Evolutionary conservation across 176 grass and related monocot genomes (phyloP), one percentile per base, ranked within the genome.

Genomic region (Triticum monococcum): DNA sequence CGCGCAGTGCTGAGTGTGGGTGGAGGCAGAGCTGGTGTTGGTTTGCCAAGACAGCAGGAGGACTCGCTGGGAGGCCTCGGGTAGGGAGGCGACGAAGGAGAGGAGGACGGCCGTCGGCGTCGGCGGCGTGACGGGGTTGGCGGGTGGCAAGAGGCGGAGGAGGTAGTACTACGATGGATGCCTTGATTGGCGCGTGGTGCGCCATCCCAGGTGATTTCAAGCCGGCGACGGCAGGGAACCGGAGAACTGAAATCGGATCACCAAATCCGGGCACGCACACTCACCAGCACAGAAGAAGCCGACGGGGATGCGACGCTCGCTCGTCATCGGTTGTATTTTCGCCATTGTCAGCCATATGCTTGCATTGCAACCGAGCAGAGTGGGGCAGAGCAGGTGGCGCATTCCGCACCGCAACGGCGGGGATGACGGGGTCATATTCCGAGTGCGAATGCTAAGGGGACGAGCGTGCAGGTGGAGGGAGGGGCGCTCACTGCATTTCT

Each of bases 1-100:
- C 12, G 81, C 18, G 77, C 92, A 94, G 23, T 88, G 87, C 11
- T 87, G 28, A 28, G 28, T 28, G 28, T 28, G 36, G 56, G 32
- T 5, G 23, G 7, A 14, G 9, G 64, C 4, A 6, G 12, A 57
- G 16, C 45, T 12, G 65, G 62, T 6, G 81, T 6, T 63, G 54
- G 12, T 12, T 4, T 50, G 75, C 92, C 92, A 94, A 5, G 71
- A 82, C 12, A 72, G 88, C 50, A 68, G 83, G 48, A 94, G 87
- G 61, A 76, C 17, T 33, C 31, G 71, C 68, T 68, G 92, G n/a
- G 89, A 91, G 1, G 78, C 56, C 0, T 4, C 56, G 7, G 89
- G 54, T 9, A 94, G 89, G 56, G 82, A 52, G n/a, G 76, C 36
- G 64, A 89, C 69, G 92, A 94, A 94, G 57, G 81, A 81, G 20